phyloP scores from a whole-genome alignment of 1,139 yeast genomes.

The Ogataea hybrid region DNA sequence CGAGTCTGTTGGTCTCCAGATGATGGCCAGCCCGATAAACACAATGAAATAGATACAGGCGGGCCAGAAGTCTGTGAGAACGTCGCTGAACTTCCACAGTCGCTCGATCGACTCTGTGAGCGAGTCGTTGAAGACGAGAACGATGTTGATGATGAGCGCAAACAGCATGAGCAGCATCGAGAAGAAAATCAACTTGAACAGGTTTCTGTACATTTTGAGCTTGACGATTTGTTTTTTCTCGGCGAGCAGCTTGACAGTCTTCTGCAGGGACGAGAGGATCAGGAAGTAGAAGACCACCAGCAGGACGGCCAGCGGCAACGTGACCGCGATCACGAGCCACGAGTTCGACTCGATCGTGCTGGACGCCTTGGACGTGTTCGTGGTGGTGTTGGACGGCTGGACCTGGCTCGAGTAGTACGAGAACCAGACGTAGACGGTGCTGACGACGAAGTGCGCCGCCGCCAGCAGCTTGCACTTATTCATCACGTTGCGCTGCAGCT shows the following conservation, averaged over 20 bases:
- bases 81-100: slow-evolving; percentile 91
- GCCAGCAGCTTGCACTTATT: slow-evolving; percentile 77
- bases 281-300: slow-evolving; percentile 72
- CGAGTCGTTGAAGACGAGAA: slow-evolving; percentile 72
- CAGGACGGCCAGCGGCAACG: slow-evolving; percentile 70
- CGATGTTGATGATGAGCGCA: slow-evolving; percentile 69
- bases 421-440: slow-evolving; percentile 65
- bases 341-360: slow-evolving; percentile 32
- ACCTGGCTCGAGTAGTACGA: slow-evolving; percentile 49
- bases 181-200: slow-evolving; percentile 71
- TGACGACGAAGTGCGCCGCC: slow-evolving; percentile 64
- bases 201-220: slow-evolving; percentile 76
- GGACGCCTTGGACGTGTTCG: slow-evolving; percentile 30
- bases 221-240: slow-evolving; percentile 92
- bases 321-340: slow-evolving; percentile 45
- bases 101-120: slow-evolving; percentile 75
- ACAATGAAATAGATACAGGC: slow-evolving; percentile 82
- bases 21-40: slow-evolving; percentile 79
- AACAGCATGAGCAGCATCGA: slow-evolving; percentile 58
- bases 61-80: slow-evolving; percentile 93
- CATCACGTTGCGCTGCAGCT: slow-evolving; percentile 76
- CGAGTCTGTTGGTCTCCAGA: slow-evolving; percentile 98
- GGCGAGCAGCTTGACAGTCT: slow-evolving; percentile 69
- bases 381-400: slow-evolving; percentile 32
- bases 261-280: slow-evolving; percentile 69